Evolutionary conservation across 495 filamentous ascomycete species (phyloP).

Genomic region (Jackrogersella multiformis): DNA sequence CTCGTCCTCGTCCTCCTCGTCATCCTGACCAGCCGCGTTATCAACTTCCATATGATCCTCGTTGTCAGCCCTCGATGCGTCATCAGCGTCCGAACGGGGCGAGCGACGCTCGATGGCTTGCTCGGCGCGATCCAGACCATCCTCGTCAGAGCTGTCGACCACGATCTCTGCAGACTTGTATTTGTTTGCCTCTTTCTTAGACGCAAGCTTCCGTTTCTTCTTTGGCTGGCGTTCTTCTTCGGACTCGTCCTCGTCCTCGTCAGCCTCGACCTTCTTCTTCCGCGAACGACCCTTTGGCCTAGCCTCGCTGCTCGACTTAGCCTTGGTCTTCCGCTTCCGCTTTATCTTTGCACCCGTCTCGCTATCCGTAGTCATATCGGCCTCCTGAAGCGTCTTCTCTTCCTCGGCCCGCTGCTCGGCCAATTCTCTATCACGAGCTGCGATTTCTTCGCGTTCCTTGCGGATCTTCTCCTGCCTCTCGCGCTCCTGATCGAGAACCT

Average conservation of each 20-base stretch:
- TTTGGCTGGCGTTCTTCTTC: constrained; percentile 59
- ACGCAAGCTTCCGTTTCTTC: constrained; percentile 70
- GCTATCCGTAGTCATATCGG: constrained; percentile 76
- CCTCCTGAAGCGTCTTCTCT: constrained; percentile 71
- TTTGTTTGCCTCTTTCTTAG: constrained; percentile 65
- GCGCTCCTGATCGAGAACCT: constrained; percentile 69
- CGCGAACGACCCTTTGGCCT: constrained; percentile 54
- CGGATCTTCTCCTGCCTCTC: constrained; percentile 80
- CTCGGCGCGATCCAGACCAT: constrained; percentile 56
- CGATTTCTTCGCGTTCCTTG: constrained; percentile 81
- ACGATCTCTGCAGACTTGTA: constrained; percentile 85
- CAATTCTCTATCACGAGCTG: constrained; percentile 75
- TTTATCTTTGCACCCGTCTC: constrained; percentile 82
- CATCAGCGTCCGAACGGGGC: constrained; percentile 41
- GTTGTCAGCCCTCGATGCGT: constrained; percentile 37
- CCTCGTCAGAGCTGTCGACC: constrained; percentile 69
- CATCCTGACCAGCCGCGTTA: constrained; percentile 44
- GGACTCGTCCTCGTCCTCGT: constrained; percentile 62
- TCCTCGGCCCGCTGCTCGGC: constrained; percentile 77
- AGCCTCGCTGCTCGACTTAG: constrained; percentile 57
- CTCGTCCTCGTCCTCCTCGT: constrained; percentile 57
- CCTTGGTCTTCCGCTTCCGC: constrained; percentile 67
- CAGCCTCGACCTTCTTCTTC: constrained; percentile 73
- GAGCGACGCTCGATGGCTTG: constrained; percentile 46
- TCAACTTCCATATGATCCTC: constrained; percentile 52